Base-by-base conservation (phyloP, 2,329 filamentous ascomycete species). In the Ophiocordyceps sinensis region DNA sequence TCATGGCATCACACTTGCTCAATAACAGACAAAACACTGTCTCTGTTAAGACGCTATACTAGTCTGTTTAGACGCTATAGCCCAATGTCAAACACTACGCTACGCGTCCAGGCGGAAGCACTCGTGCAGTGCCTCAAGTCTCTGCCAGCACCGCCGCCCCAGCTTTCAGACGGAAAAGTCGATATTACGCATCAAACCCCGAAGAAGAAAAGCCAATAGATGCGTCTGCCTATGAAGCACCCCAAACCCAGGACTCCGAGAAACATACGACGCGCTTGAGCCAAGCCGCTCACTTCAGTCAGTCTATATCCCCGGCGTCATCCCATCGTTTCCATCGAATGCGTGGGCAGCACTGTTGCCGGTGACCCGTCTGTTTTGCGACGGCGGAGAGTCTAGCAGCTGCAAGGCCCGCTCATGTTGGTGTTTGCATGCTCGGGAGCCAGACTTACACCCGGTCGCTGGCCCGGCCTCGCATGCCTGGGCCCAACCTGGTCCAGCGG, bases 401-500 rank as follows among this genome's bases (percentile, higher is more conserved):
- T 68, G 61, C 74, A 78, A 44, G 67, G 64, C 17, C 72, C 73
- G 50, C 62, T 64, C 41, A 64, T 62, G 52, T 75, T 73, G 44
- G 73, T 77, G 61, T 71, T 76, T 45, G 69, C 62, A 45, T 67
- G 71, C 55, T 78, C 74, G 19, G 71, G 66, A 29, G 64, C 65
- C 48, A 77, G 62, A 54, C 65, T 77, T 50, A 77, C 73, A 37
- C 73, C 73, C 36, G 71, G 69, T 55, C 73, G 70, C 58, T 76
- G 72, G 38, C 73, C 73, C 12, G 73, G 70, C 44, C 88, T 74
- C 57, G 88, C 72, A 61, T 88, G 88, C 59, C 89, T 78, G 47
- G 89, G 86, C n/a, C 88, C 89, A 39, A 80, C 88, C 65, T 96
- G 91, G 58, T 98, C 91, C 52, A 96, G 79, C 28, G 91, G 91